phyloP scores from a whole-genome alignment of 2,329 filamentous ascomycete genomes.

The Macrophomina pseudophaseolina region DNA sequence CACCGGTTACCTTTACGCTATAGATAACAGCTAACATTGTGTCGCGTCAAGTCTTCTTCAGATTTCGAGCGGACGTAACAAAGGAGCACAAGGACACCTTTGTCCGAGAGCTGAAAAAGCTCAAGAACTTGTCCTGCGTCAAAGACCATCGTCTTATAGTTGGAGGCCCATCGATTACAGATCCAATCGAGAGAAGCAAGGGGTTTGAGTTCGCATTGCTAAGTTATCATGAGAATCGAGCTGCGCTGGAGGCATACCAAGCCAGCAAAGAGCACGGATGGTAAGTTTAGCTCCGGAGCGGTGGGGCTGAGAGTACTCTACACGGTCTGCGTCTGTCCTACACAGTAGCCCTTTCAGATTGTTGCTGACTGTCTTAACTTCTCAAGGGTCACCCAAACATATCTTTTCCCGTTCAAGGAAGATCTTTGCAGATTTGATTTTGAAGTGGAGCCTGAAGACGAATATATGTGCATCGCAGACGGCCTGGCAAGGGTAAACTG shows the following conservation, averaged over 20 bases:
- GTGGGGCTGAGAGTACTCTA: no score
- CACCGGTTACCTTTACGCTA: no score
- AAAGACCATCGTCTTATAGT: constrained; percentile 55
- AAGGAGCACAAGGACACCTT: constrained; percentile 53
- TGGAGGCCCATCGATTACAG: constrained; percentile 59
- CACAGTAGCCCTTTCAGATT: no score
- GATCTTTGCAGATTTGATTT: constrained; percentile 62
- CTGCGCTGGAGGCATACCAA: constrained; percentile 58
- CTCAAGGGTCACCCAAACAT: constrained; percentile 56
- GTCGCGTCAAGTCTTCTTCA: constrained; percentile 32
- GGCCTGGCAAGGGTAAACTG: no score
- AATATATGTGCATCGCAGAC: constrained; percentile 27
- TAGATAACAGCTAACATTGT: no score
- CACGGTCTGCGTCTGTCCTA: neutral
- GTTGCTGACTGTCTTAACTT: no score
- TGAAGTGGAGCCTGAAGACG: constrained; percentile 53
- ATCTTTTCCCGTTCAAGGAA: constrained; percentile 59
- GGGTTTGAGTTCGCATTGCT: constrained; percentile 58
- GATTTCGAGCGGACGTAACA: constrained; percentile 34
- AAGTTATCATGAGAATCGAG: constrained; percentile 55
- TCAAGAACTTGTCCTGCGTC: constrained; percentile 56
- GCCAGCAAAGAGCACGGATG: constrained; percentile 58
- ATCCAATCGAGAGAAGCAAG: constrained; percentile 59
- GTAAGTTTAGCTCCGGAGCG: constrained; percentile 36
- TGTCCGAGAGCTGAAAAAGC: constrained; percentile 53